phyloP scores from a whole-genome alignment of 2,329 filamentous ascomycete species.

The Thermothelomyces thermophilus region DNA sequence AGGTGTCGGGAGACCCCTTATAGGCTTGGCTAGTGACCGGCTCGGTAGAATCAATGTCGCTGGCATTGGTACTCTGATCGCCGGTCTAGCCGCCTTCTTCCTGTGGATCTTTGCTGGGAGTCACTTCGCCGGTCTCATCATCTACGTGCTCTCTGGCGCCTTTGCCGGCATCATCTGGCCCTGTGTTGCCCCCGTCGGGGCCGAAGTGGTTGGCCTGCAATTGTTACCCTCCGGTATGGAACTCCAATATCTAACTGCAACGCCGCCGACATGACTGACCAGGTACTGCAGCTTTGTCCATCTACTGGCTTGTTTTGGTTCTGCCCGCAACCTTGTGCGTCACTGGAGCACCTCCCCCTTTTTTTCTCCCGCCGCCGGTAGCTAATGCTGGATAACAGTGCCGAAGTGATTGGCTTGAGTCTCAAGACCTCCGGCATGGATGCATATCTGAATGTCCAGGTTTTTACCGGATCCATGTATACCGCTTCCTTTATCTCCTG shows the following conservation, averaged over 20 bases:
- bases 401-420: conserved; percentile 56
- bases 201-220: conserved; percentile 66
- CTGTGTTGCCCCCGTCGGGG: conserved; percentile 57
- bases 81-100: conserved; percentile 58
- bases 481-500: conserved; percentile 45
- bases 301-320: conserved; percentile 66
- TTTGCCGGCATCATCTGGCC: conserved; percentile 68
- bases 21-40: conserved; percentile 65
- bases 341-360: background rate
- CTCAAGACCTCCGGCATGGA: conserved; percentile 39
- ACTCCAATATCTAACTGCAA: too few species aligned
- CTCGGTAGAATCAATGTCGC: conserved; percentile 70
- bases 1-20: conserved; percentile 61
- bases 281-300: conserved; percentile 43
- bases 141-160: conserved; percentile 63
- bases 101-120: conserved; percentile 67
- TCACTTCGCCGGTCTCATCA: conserved; percentile 57
- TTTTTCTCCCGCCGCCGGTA: background rate
- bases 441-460: conserved; percentile 46
- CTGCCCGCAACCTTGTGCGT: conserved; percentile 58
- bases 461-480: conserved; percentile 58
- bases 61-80: conserved; percentile 54
- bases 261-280: too few species aligned
- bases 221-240: conserved; percentile 55
- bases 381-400: conserved; percentile 23